Evolutionary conservation across 352 stramenopile species (phyloP).

Genomic region (Pythium sukuiense): DNA sequence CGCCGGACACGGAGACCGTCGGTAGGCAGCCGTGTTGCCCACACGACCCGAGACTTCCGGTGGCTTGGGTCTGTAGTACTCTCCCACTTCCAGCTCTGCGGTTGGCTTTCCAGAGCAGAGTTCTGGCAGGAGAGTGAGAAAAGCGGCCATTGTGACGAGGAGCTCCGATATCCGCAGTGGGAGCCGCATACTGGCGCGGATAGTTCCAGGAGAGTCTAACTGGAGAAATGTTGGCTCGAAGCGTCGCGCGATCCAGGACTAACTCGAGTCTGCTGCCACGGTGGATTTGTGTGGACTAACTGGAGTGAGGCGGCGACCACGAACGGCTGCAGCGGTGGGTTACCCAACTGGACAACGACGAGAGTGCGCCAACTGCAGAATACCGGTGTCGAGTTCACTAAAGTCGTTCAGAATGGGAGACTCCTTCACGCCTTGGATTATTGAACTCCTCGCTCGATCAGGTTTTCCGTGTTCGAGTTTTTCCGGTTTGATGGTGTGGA

Average conservation of each 20-base stretch:
- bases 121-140: neutral
- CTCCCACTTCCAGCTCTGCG: conserved; percentile 12
- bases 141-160: neutral
- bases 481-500: neutral
- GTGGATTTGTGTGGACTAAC: neutral
- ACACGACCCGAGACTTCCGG: conserved; percentile 17
- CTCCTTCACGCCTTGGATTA: neutral
- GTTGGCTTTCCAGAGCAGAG: neutral
- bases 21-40: neutral
- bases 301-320: neutral
- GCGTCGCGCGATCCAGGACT: neutral
- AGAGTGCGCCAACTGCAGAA: no score
- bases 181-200: neutral
- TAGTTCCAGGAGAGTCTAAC: conserved; percentile 14
- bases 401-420: neutral
- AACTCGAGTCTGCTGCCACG: neutral
- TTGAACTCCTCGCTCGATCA: neutral
- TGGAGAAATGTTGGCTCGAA: conserved; percentile 1
- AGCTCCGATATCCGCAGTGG: conserved; percentile 2
- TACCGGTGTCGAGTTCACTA: neutral
- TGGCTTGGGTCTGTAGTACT: conserved; percentile 17
- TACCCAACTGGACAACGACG: no score
- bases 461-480: neutral
- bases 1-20: conserved; percentile 41
- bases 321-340: no score